These are phyloP conservation scores for Pythium volutum DNA, from an alignment of 352 stramenopile genomes.

Conservation along the genomic window DNA sequence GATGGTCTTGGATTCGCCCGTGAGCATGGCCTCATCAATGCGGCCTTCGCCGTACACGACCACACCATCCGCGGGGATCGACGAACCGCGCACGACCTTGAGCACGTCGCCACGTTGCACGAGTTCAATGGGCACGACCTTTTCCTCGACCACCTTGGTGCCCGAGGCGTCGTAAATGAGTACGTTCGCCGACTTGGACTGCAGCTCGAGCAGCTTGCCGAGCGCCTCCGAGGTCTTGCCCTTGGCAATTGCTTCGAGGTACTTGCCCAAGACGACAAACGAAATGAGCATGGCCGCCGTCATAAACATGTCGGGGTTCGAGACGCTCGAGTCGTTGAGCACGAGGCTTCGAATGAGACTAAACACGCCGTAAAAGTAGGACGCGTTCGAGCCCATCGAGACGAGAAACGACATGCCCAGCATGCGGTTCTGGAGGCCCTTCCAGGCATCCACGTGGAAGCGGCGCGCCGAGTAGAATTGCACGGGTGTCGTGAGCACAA, in stretches of 20 bases:
- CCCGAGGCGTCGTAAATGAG: conserved; percentile 76
- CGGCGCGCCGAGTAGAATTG: conserved; percentile 92
- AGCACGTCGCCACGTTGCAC: conserved; percentile 92
- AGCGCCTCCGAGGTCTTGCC: conserved; percentile 94
- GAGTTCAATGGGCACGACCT: conserved; percentile 78
- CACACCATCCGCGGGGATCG: conserved; percentile 92
- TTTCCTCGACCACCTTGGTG: conserved; percentile 61
- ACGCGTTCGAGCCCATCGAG: conserved; percentile 94
- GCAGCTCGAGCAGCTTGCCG: conserved; percentile 94
- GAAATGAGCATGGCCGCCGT: conserved; percentile 97
- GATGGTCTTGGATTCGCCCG: conserved; percentile 93
- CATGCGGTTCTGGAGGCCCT: conserved; percentile 85
- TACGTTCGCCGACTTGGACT: conserved; percentile 93
- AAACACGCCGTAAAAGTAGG: conserved; percentile 95
- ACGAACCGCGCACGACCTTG: conserved; percentile 91
- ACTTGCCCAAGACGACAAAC: conserved; percentile 99
- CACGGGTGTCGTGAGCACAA: conserved; percentile 91
- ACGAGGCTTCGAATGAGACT: conserved; percentile 74
- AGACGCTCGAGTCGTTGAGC: conserved; percentile 62
- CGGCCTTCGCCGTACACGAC: conserved; percentile 88
- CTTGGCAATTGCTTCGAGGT: conserved; percentile 93
- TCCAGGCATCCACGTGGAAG: conserved; percentile 95
- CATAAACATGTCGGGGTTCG: conserved; percentile 94
- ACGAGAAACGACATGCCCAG: conserved; percentile 98
- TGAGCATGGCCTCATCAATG: conserved; percentile 95